Percentiles rank a stretch among this genome's conserved stretches.
These are phyloP conservation scores for Madurella fahalii DNA, from an alignment of 2,329 filamentous ascomycete genomes.

Conservation along the genomic window DNA sequence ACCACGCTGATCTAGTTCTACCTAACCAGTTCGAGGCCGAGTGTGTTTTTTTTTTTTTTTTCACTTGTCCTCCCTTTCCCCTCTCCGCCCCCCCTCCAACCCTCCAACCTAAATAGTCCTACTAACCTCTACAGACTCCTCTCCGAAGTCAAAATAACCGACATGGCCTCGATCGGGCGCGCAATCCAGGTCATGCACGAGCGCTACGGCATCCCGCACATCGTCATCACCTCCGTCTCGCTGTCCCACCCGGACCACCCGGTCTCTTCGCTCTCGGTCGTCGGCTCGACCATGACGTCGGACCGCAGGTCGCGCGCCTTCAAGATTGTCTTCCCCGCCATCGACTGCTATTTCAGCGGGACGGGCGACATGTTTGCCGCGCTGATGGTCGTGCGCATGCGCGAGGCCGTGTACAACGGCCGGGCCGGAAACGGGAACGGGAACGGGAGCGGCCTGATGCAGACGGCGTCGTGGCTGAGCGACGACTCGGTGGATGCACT, in stretches of 20 bases:
- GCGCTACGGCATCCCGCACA: conserved; percentile 73
- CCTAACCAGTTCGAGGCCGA: conserved; percentile 98
- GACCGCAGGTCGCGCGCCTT: conserved; percentile 73
- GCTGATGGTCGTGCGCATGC: conserved; percentile 78
- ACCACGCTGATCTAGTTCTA: conserved; percentile 82
- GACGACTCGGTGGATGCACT: conserved; percentile 64
- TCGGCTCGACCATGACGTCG: conserved; percentile 69
- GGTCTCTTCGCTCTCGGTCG: conserved; percentile 58
- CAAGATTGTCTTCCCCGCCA: conserved; percentile 77
- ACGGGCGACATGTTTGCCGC: conserved; percentile 99
- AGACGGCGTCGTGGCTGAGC: conserved; percentile 67
- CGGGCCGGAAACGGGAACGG: no score
- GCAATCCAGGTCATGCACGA: conserved; percentile 77
- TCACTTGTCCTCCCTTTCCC: conserved; percentile 2
- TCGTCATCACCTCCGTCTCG: conserved; percentile 87
- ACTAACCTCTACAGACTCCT: conserved; percentile 59
- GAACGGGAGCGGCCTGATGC: conserved; percentile 41
- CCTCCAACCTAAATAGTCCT: background rate
- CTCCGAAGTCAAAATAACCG: conserved; percentile 77
- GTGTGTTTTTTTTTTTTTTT: conserved; percentile 47
- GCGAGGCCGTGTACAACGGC: conserved; percentile 66
- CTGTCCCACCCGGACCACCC: conserved; percentile 53
- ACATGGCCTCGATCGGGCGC: conserved; percentile 65
- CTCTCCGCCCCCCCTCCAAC: background rate
- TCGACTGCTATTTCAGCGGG: conserved; percentile 92